phyloP scores from a whole-genome alignment of 768 basidiomycete genomes.

The Suillus spraguei region DNA sequence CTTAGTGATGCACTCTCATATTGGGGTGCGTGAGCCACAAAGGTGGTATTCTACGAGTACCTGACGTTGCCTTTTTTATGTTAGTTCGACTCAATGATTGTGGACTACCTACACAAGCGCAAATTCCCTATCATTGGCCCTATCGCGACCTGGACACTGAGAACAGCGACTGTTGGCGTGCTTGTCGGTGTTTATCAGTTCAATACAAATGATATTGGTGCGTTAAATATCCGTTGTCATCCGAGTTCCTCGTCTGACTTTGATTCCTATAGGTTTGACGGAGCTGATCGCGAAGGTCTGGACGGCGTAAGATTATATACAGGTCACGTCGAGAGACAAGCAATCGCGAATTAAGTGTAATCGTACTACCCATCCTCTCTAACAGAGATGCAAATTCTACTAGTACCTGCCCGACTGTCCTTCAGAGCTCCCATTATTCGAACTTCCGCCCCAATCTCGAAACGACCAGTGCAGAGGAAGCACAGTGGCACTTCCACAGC shows the following conservation, averaged over 20 bases:
- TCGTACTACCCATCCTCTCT: constrained; percentile 11
- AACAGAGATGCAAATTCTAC: constrained; percentile 21
- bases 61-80: constrained; percentile 2
- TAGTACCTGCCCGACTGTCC: constrained; percentile 24
- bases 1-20: constrained; percentile 93
- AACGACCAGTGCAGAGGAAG: constrained; percentile 73
- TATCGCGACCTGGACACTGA: constrained; percentile 71
- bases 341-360: constrained; percentile 14
- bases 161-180: constrained; percentile 76
- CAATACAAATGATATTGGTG: constrained; percentile 98
- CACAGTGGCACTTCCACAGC: constrained; percentile 61
- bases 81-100: constrained; percentile 75
- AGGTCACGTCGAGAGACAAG: background rate
- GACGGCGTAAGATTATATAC: constrained; percentile 56
- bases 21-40: constrained; percentile 67
- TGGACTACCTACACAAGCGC: constrained; percentile 91
- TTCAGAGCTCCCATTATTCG: constrained; percentile 25
- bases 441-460: constrained; percentile 47
- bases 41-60: background rate
- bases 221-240: constrained; percentile 31
- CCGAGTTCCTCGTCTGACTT: background rate
- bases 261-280: constrained; percentile 63
- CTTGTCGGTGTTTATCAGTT: constrained; percentile 95
- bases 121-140: constrained; percentile 89
- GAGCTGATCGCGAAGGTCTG: constrained; percentile 84